phyloP scores from a whole-genome alignment of 345 rosid species.

The Lepidium didymum region DNA sequence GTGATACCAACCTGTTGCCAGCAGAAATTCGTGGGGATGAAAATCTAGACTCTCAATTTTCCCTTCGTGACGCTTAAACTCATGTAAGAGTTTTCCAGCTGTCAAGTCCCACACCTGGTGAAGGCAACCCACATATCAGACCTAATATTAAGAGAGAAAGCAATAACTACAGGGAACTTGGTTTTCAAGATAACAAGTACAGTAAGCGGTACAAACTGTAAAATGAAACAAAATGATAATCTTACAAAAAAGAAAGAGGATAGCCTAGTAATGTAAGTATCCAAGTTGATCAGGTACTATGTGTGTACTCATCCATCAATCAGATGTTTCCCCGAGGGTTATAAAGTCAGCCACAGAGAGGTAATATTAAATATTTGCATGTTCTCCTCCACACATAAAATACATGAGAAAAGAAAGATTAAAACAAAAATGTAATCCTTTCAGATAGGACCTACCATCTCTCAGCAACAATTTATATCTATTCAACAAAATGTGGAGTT shows the following conservation, averaged over 20 bases:
- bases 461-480: neutral
- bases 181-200: neutral
- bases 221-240: neutral
- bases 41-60: constrained; percentile 93
- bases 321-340: neutral
- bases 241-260: neutral
- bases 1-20: constrained; percentile 73
- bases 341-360: neutral
- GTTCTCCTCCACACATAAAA: constrained; percentile 1
- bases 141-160: neutral
- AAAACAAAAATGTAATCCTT: neutral
- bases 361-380: neutral
- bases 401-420: neutral
- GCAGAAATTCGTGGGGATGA: constrained; percentile 92
- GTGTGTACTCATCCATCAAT: neutral
- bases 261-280: neutral
- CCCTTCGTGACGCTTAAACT: constrained; percentile 92
- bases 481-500: neutral
- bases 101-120: constrained; percentile 97
- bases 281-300: neutral
- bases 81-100: constrained; percentile 97
- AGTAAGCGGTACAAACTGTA: neutral
- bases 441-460: constrained; percentile 2
- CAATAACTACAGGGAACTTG: neutral
- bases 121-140: constrained; percentile 4